These are phyloP conservation scores for Thraustotheca clavata DNA, from an alignment of 352 stramenopile species.

Conservation along the genomic window DNA sequence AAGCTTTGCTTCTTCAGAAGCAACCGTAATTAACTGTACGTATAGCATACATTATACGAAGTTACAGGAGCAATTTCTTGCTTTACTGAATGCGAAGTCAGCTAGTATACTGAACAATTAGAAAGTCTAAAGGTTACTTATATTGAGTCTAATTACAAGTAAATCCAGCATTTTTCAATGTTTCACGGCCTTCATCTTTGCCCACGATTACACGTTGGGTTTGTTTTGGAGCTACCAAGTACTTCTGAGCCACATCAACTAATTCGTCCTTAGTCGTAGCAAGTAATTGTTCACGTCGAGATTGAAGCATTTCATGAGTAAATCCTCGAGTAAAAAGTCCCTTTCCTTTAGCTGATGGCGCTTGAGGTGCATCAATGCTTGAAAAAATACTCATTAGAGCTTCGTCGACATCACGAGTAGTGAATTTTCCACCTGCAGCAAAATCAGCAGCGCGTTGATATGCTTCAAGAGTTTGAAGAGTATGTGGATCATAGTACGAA, in stretches of 20 bases:
- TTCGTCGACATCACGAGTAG: conserved; percentile 66
- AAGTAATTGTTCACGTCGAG: conserved; percentile 43
- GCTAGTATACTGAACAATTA: not conserved
- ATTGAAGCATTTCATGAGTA: conserved; percentile 76
- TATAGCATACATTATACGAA: no score
- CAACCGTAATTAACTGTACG: no score
- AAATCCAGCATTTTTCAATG: not conserved
- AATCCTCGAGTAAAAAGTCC: conserved; percentile 72
- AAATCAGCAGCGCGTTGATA: conserved; percentile 51
- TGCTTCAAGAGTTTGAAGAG: conserved; percentile 59
- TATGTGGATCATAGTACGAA: conserved; percentile 83
- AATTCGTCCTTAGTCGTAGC: conserved; percentile 11
- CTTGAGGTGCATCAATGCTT: conserved; percentile 65
- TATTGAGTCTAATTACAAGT: conserved; percentile 3
- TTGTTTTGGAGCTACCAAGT: not conserved
- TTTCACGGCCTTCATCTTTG: conserved; percentile 17
- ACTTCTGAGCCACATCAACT: not conserved
- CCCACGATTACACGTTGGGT: not conserved
- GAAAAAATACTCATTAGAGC: conserved; percentile 72
- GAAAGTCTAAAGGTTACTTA: not conserved
- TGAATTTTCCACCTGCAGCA: conserved; percentile 45
- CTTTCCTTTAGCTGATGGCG: conserved; percentile 60
- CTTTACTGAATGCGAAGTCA: no score
- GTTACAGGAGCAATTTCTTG: no score
- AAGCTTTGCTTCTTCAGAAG: no score